Percentiles rank a stretch among this genome's conserved stretches.
phyloP scores from a whole-genome alignment of 768 basidiomycete genomes.

The Pulveroboletus sp. region DNA sequence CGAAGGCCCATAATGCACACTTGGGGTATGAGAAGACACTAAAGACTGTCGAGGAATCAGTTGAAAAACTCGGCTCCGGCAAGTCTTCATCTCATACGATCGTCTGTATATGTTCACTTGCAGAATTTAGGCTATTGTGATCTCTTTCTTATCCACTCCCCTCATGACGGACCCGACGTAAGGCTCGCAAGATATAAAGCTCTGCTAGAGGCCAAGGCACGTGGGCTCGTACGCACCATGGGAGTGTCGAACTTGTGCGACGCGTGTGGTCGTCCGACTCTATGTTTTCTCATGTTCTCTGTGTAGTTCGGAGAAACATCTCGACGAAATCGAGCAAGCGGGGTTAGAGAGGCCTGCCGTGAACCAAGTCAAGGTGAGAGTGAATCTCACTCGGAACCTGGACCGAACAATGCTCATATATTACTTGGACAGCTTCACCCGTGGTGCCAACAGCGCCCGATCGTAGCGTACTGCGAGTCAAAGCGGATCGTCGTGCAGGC shows the following conservation, averaged over 20 bases:
- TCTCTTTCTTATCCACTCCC: slow-evolving; percentile 45
- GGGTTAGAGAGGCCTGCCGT: slow-evolving; percentile 27
- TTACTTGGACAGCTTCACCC: slow-evolving; percentile 56
- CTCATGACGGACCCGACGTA: slow-evolving; percentile 34
- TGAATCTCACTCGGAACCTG: not conserved
- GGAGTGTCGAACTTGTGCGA: slow-evolving; percentile 49
- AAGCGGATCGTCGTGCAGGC: slow-evolving; percentile 62
- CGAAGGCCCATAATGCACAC: slow-evolving; percentile 10
- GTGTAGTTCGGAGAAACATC: slow-evolving; percentile 24
- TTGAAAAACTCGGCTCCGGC: slow-evolving; percentile 20
- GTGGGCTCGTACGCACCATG: slow-evolving; percentile 35
- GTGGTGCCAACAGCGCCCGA: slow-evolving; percentile 71
- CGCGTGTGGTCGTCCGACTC: not conserved
- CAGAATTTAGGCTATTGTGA: slow-evolving; percentile 38
- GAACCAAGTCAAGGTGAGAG: slow-evolving; percentile 26
- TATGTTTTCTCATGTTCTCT: not conserved
- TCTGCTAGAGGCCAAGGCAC: slow-evolving; percentile 30
- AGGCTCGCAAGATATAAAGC: slow-evolving; percentile 40
- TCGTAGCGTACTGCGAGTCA: slow-evolving; percentile 64
- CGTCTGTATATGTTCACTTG: not conserved
- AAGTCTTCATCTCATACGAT: not conserved
- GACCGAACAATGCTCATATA: not conserved
- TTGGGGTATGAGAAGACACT: slow-evolving; percentile 16
- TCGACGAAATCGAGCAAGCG: slow-evolving; percentile 21
- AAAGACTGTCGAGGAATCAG: slow-evolving; percentile 17